phyloP scores from a whole-genome alignment of 2,329 filamentous ascomycete species.

The Acarospora socialis region DNA sequence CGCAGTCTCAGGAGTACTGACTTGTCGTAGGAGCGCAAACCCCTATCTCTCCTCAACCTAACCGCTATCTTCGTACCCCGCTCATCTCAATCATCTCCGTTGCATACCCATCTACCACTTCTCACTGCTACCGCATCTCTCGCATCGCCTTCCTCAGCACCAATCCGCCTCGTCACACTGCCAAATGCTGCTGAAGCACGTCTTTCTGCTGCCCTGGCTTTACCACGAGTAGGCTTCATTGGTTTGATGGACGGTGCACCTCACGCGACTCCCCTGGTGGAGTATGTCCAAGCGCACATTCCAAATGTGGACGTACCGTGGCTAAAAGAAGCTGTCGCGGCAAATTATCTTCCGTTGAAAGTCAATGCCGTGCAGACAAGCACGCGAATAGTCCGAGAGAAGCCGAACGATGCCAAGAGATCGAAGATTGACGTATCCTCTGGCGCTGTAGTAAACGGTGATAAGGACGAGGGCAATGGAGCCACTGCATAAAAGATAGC shows the following conservation, averaged over 20 bases:
- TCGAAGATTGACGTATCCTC: too few species aligned
- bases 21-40: neutral
- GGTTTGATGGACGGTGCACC: constrained; percentile 24
- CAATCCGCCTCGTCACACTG: constrained; percentile 23
- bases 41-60: constrained; percentile 3
- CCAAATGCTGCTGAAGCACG: constrained; percentile 20
- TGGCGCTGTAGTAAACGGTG: too few species aligned
- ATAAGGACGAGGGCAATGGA: too few species aligned
- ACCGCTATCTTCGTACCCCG: constrained; percentile 15
- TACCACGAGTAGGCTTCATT: constrained; percentile 26
- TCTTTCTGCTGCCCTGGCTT: constrained; percentile 21
- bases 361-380: constrained; percentile 5
- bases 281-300: constrained; percentile 22
- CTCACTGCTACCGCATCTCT: constrained; percentile 13
- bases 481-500: too few species aligned
- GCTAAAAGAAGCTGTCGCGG: constrained; percentile 22
- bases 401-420: too few species aligned
- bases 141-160: constrained; percentile 6
- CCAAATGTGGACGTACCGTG: constrained; percentile 22
- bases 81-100: constrained; percentile 11
- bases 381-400: too few species aligned
- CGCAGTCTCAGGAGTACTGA: constrained; percentile 4
- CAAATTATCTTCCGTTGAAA: constrained; percentile 6
- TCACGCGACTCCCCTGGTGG: constrained; percentile 20
- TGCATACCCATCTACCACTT: constrained; percentile 17